A percentile compares a stretch with the other conserved stretches of the same genome.
phyloP scores from a whole-genome alignment of 257 asterid genomes.

The Misopates orontium region DNA sequence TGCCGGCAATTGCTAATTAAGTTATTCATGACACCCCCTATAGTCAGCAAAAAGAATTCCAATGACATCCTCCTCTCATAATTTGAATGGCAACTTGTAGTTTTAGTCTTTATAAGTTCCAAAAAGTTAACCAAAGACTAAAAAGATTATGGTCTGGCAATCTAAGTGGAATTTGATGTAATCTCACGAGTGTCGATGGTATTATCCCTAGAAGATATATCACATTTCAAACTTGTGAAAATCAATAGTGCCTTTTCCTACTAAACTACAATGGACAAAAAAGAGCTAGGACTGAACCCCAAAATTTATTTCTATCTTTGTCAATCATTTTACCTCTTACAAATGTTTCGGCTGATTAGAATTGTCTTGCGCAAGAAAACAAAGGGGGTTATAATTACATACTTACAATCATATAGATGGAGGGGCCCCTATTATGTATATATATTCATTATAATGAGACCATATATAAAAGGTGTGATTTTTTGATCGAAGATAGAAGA shows the following conservation, averaged over 20 bases:
- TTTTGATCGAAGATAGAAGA: no score
- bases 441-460: not conserved
- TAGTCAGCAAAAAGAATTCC: no score
- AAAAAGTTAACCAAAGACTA: no score
- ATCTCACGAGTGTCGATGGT: no score
- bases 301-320: conserved; percentile 15
- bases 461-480: conserved; percentile 26
- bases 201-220: no score
- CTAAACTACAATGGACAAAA: conserved; percentile 20
- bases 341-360: conserved; percentile 26
- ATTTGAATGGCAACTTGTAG: no score
- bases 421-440: conserved; percentile 24
- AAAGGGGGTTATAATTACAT: conserved; percentile 28
- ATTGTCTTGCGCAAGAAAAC: conserved; percentile 40
- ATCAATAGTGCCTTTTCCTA: conserved; percentile 21
- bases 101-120: no score
- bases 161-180: no score
- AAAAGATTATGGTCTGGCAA: no score
- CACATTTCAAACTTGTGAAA: conserved; percentile 24
- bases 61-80: no score
- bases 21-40: no score
- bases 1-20: no score
- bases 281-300: not conserved
- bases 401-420: conserved; percentile 36
- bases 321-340: conserved; percentile 29